These are phyloP conservation scores for Citrullus mucosospermus DNA, from an alignment of 306 rosid genomes.

Conservation along the genomic window DNA sequence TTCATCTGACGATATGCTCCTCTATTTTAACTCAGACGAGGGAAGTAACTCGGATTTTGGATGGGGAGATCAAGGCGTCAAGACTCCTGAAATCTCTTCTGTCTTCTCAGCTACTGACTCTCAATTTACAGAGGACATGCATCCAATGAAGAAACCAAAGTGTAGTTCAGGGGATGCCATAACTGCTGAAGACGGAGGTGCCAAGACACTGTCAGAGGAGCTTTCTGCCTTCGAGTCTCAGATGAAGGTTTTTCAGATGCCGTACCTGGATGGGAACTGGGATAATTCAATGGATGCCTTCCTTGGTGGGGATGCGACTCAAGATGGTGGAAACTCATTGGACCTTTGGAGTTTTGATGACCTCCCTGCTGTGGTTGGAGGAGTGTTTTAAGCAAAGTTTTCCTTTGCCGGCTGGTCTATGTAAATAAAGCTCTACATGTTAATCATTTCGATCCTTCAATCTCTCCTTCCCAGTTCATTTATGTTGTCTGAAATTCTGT, in stretches of 20 bases:
- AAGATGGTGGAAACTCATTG: constrained; percentile 54
- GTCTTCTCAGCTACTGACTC: constrained; percentile 45
- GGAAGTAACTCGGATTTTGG: constrained; percentile 76
- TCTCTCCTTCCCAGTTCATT: background rate
- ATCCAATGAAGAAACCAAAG: constrained; percentile 29
- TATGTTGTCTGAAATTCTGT: background rate
- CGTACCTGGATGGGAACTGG: constrained; percentile 59
- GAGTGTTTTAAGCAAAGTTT: constrained; percentile 34
- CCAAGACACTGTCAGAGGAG: constrained; percentile 60
- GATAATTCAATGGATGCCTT: constrained; percentile 46
- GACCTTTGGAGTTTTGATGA: constrained; percentile 83
- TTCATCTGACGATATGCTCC: constrained; percentile 23
- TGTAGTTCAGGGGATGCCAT: constrained; percentile 20
- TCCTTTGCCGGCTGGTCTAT: constrained; percentile 20
- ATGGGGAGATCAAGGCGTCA: constrained; percentile 57
- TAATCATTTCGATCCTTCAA: constrained; percentile 23
- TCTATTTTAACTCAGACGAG: constrained; percentile 60
- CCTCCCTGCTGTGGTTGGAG: constrained; percentile 36
- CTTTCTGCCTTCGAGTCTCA: constrained; percentile 58
- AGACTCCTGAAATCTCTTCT: constrained; percentile 78
- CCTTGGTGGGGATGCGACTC: constrained; percentile 37
- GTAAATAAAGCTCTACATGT: constrained; percentile 93
- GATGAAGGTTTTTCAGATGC: constrained; percentile 51
- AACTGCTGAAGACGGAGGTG: constrained; percentile 16
- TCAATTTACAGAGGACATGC: constrained; percentile 33